Percentiles rank a stretch among this genome's conserved stretches.
Evolutionary conservation across 176 grass and related monocot genomes (phyloP).

Genomic region (Phyllostachys edulis): DNA sequence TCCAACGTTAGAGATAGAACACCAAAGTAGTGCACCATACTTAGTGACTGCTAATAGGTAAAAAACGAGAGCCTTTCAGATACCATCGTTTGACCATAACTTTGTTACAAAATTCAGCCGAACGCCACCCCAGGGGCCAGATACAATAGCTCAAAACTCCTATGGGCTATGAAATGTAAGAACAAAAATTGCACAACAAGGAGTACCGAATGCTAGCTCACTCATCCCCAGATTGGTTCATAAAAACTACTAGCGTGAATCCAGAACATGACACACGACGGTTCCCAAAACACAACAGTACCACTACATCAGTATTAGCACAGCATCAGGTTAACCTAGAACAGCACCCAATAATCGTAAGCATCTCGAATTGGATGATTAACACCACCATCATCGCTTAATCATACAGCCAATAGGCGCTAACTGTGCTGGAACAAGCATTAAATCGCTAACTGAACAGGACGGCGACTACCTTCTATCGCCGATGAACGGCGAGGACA

Average conservation of each 20-base stretch:
- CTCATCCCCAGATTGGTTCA: background rate
- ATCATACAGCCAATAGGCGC: background rate
- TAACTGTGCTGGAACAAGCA: background rate
- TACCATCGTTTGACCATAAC: background rate
- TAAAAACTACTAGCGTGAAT: background rate
- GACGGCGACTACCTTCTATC: conserved; percentile 30
- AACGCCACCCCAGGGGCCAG: background rate
- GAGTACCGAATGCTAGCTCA: background rate
- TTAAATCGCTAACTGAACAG: background rate
- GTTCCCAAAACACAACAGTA: background rate
- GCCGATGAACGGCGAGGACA: conserved; percentile 30
- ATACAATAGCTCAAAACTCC: background rate
- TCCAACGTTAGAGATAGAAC: conserved; percentile 7
- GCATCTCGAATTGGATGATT: background rate
- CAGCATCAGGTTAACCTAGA: background rate
- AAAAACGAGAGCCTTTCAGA: background rate
- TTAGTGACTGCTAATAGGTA: background rate
- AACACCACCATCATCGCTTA: background rate
- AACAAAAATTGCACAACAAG: background rate
- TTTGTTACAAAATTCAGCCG: background rate
- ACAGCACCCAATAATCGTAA: background rate
- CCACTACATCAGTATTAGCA: background rate
- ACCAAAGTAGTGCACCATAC: background rate
- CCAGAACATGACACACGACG: conserved; percentile 4
- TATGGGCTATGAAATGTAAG: background rate